A percentile compares a stretch with the other conserved stretches of the same genome.
Conservation (phyloP, 768 basidiomycete species). For the Strobilomyces confusus region DNA sequence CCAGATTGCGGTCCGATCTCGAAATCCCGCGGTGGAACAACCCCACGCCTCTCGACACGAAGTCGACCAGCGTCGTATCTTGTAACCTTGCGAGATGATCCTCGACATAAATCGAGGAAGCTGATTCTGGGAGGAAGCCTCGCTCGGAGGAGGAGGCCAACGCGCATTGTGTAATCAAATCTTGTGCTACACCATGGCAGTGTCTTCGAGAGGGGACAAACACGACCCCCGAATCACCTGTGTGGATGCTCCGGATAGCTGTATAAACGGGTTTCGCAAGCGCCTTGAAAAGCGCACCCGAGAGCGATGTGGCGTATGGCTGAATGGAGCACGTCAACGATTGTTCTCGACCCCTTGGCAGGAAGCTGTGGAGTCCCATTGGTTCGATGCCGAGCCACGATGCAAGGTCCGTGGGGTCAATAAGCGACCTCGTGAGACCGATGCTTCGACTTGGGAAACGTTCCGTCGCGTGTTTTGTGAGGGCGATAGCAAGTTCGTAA, state of each 20-base stretch:
- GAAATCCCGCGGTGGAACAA: constrained; percentile 76
- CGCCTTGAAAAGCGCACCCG: constrained; percentile 80
- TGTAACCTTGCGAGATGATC: constrained; percentile 54
- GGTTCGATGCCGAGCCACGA: constrained; percentile 76
- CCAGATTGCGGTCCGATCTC: constrained; percentile 61
- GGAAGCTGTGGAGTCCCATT: constrained; percentile 67
- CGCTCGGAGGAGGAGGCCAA: constrained; percentile 63
- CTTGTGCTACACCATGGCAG: constrained; percentile 68
- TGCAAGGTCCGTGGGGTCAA: constrained; percentile 77
- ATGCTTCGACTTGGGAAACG: constrained; percentile 64
- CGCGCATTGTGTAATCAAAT: constrained; percentile 85
- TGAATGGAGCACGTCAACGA: constrained; percentile 63
- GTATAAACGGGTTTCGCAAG: constrained; percentile 90
- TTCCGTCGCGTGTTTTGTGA: constrained; percentile 63
- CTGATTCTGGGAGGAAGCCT: constrained; percentile 59
- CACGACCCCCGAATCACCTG: constrained; percentile 57
- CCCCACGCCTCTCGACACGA: constrained; percentile 81
- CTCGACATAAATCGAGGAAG: constrained; percentile 54
- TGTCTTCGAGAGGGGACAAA: constrained; percentile 87
- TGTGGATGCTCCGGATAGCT: constrained; percentile 51
- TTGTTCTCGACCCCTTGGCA: constrained; percentile 79
- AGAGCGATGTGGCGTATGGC: constrained; percentile 83
- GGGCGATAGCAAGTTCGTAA: constrained; percentile 82
- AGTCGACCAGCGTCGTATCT: constrained; percentile 63
- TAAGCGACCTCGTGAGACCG: constrained; percentile 73